Conservation (phyloP, 805 yeast genomes). For the Nakazawaea sp. region DNA sequence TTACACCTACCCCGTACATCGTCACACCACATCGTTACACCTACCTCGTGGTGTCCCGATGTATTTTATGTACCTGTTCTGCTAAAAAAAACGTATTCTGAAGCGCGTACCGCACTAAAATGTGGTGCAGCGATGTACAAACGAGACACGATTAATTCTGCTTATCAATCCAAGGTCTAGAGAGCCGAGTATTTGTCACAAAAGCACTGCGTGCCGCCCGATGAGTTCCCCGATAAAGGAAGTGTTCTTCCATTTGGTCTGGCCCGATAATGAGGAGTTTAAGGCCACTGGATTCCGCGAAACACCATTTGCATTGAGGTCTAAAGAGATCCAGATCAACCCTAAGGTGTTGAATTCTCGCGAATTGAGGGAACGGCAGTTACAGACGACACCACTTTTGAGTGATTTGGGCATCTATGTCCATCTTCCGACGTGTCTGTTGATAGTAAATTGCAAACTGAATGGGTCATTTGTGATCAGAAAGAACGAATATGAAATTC, state of each 20-base stretch:
- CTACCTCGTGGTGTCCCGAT: background rate
- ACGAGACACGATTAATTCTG: too few species aligned
- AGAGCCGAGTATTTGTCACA: too few species aligned
- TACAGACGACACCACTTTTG: conserved; percentile 5
- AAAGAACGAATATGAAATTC: conserved; percentile 4
- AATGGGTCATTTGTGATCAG: conserved; percentile 10
- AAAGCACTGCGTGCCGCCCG: too few species aligned
- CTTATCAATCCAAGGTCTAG: background rate
- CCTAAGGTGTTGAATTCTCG: background rate
- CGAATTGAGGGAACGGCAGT: conserved; percentile 1
- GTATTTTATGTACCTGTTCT: too few species aligned
- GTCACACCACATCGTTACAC: background rate
- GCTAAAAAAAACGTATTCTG: too few species aligned
- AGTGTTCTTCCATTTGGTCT: conserved; percentile 1
- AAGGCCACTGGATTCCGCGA: conserved; percentile 4
- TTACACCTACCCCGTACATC: too few species aligned
- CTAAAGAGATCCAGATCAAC: background rate
- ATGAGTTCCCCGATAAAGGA: background rate
- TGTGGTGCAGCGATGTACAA: too few species aligned
- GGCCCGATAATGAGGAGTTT: conserved; percentile 6
- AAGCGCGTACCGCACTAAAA: too few species aligned
- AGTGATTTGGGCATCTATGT: conserved; percentile 6
- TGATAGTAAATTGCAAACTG: conserved; percentile 2
- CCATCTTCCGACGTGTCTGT: conserved; percentile 6
- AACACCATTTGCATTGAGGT: conserved; percentile 10